phyloP scores from a whole-genome alignment of 352 stramenopile genomes.

The Phytophthora tubulina region DNA sequence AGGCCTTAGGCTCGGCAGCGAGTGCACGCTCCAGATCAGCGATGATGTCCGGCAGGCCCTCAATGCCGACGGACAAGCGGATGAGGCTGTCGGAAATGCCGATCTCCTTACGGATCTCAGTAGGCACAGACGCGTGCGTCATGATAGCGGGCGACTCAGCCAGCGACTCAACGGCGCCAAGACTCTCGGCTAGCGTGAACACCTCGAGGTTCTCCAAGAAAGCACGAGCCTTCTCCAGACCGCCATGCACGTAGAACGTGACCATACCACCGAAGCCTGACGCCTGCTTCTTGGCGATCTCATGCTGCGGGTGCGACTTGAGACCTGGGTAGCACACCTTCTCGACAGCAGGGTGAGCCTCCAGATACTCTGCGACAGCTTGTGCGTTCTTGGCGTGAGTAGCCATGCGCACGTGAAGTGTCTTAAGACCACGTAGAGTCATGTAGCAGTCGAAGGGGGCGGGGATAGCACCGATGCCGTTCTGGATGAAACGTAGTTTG shows the following conservation, averaged over 20 bases:
- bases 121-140: slow-evolving; percentile 93
- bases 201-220: slow-evolving; percentile 95
- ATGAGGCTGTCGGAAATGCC: slow-evolving; percentile 95
- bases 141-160: slow-evolving; percentile 96
- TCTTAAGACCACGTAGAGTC: slow-evolving; percentile 96
- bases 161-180: slow-evolving; percentile 94
- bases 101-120: slow-evolving; percentile 88
- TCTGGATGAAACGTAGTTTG: slow-evolving; percentile 95
- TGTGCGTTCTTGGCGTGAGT: slow-evolving; percentile 95
- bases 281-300: slow-evolving; percentile 86
- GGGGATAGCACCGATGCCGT: slow-evolving; percentile 93
- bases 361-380: slow-evolving; percentile 91
- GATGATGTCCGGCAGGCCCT: slow-evolving; percentile 93
- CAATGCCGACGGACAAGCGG: slow-evolving; percentile 93
- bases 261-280: slow-evolving; percentile 88
- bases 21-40: slow-evolving; percentile 88
- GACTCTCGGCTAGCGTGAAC: slow-evolving; percentile 95
- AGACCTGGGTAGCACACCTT: slow-evolving; percentile 95
- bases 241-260: slow-evolving; percentile 95
- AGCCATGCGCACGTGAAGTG: slow-evolving; percentile 94
- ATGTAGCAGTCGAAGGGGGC: slow-evolving; percentile 95
- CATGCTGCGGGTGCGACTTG: slow-evolving; percentile 89
- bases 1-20: slow-evolving; percentile 51
- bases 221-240: slow-evolving; percentile 78
- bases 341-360: slow-evolving; percentile 88